Evolutionary conservation across 2,329 filamentous ascomycete genomes (phyloP), one percentile per base, ranked within the genome.

Genomic region (Colletotrichum eleusines): DNA sequence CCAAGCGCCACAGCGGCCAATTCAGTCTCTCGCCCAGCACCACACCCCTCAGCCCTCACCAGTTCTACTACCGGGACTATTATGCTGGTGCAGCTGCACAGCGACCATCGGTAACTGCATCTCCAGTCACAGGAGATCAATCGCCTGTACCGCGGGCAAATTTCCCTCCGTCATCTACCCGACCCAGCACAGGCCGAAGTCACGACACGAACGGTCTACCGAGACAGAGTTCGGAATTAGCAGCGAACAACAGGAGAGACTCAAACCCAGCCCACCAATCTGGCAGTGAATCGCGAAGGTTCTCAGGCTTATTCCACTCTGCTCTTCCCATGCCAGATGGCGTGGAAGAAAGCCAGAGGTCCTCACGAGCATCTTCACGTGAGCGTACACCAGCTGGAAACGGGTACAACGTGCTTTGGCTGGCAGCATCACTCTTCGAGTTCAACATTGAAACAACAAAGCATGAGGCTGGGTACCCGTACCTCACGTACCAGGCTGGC

Each of bases 401-500:
- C 61, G 86, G 89, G 28, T 92, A 91, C 73, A 92, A 91, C 67
- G 89, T 97, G 9, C 84, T 98, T 55, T 99, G 97, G 86, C 86
- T 98, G 23, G 96, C 95, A 18, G 96, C 95, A 26, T 97, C 94
- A 76, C 87, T 98, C 40, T 98, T 97, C 78, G 95, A 98, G 80
- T 99, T 98, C 83, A 97, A 97, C 77, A 98, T 98, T 77, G 93
- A 95, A 77, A 94, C 93, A 31, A 93, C 94, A 33, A 94, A 97
- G 76, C 91, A 93, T 69, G 96, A 98, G 82, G 95, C 93, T 71
- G 96, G 96, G 31, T 98, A 97, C 81, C 95, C 95, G 26, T 99
- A 99, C 79, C 85, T 99, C 72, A 96, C 94, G 54, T 99, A 99
- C 81, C 93, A 95, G 75, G 93, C 95, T 63, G 96, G 96, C 74